Percentiles rank a stretch among this genome's conserved stretches.
These are phyloP conservation scores for Phylloporus arenicola DNA, from an alignment of 768 basidiomycete species.

Conservation along the genomic window DNA sequence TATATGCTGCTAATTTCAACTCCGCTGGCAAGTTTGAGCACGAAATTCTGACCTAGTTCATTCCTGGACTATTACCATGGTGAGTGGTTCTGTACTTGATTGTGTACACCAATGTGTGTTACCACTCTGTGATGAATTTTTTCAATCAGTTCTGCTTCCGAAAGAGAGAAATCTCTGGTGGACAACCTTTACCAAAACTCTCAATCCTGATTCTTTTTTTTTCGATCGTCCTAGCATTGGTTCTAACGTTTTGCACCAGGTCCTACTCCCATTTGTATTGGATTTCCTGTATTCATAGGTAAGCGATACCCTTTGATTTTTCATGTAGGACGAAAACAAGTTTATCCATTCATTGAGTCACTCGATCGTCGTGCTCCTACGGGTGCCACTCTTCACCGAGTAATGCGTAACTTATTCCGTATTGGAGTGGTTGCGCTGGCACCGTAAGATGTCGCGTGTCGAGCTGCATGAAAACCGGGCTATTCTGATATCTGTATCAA, in stretches of 20 bases:
- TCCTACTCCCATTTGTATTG: background rate
- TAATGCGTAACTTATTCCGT: constrained; percentile 39
- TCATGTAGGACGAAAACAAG: constrained; percentile 57
- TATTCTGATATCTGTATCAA: constrained; percentile 47
- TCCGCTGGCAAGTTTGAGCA: constrained; percentile 20
- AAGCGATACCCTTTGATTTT: background rate
- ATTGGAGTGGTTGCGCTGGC: constrained; percentile 43
- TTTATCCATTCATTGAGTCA: constrained; percentile 83
- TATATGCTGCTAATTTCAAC: background rate
- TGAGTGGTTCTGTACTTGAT: constrained; percentile 11
- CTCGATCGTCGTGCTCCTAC: constrained; percentile 31
- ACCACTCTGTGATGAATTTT: constrained; percentile 41
- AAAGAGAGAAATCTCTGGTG: constrained; percentile 73
- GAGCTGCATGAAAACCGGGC: constrained; percentile 55
- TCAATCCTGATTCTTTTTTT: constrained; percentile 42
- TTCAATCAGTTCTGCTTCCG: constrained; percentile 80
- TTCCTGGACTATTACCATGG: background rate
- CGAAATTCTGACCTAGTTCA: background rate
- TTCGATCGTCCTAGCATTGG: background rate
- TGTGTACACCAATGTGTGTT: background rate
- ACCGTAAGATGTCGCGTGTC: constrained; percentile 26
- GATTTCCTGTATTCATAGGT: constrained; percentile 1
- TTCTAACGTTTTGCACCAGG: constrained; percentile 11
- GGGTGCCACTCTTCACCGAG: constrained; percentile 35
- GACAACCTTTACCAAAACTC: constrained; percentile 50